Conservation (phyloP, 768 basidiomycete species). For the Lactifluus rugatus region DNA sequence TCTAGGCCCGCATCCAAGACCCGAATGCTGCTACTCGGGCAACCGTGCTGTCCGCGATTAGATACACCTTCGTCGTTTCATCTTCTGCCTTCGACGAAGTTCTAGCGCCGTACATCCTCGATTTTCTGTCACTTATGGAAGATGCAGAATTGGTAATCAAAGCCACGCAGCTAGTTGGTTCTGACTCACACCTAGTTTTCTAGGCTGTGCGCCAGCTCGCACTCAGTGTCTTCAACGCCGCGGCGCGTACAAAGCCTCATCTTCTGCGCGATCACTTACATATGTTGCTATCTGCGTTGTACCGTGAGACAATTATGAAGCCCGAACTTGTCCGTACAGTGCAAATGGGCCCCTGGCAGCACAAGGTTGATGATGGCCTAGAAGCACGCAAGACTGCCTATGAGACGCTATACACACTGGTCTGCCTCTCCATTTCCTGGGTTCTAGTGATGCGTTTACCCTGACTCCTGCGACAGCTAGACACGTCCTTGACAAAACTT, state of each 20-base stretch:
- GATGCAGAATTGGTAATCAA: slow-evolving; percentile 72
- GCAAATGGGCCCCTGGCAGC: slow-evolving; percentile 96
- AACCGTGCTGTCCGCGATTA: slow-evolving; percentile 85
- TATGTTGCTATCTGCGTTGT: slow-evolving; percentile 69
- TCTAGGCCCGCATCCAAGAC: slow-evolving; percentile 58
- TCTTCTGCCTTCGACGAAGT: slow-evolving; percentile 82
- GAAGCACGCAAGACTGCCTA: slow-evolving; percentile 96
- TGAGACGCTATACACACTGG: slow-evolving; percentile 93
- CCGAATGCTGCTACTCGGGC: slow-evolving; percentile 64
- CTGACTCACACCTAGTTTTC: slow-evolving; percentile 3
- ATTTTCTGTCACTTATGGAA: slow-evolving; percentile 86
- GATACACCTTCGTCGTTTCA: slow-evolving; percentile 84
- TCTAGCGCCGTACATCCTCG: slow-evolving; percentile 77
- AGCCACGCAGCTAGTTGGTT: not conserved
- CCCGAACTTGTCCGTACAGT: slow-evolving; percentile 77
- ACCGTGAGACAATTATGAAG: slow-evolving; percentile 76
- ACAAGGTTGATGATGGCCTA: slow-evolving; percentile 93
- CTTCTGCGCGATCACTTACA: slow-evolving; percentile 79
- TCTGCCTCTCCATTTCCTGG: slow-evolving; percentile 29
- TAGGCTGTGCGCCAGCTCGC: slow-evolving; percentile 88
- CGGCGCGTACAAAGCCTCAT: slow-evolving; percentile 89
- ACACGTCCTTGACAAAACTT: slow-evolving; percentile 82
- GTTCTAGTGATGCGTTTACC: not conserved
- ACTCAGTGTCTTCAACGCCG: slow-evolving; percentile 85
- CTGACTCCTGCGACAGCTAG: slow-evolving; percentile 43